Evolutionary conservation across 2,329 filamentous ascomycete genomes (phyloP), one percentile per base, ranked within the genome.

Genomic region (Hymenoscyphus fraxineus): DNA sequence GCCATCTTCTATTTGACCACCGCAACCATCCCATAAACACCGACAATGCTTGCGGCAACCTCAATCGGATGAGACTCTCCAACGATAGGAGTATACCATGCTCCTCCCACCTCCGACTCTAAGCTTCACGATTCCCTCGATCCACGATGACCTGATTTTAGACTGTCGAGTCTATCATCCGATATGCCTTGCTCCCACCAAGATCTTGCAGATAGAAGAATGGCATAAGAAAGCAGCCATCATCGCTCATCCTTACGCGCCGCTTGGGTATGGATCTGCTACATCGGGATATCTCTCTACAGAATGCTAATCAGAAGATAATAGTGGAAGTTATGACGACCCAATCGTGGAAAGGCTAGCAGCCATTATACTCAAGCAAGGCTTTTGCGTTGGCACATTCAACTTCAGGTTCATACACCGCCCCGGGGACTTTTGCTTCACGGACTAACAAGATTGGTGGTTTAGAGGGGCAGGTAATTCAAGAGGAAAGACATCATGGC

Each of bases 241-340:
- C 3, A 79, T 98, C 47, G 93, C 93, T 13, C 95, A 98, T 76
- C 94, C 95, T 0, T 98, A 98, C 74, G 92, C 92, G 40, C 88
- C 92, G 0, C 80, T 98, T 60, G 95, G 95, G 62, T 64, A 47
- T 32, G 61, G 19, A n/a, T 27, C n/a, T 16, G 7, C 16, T 19
- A 15, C 16, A 3, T 7, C 44, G 31, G 27, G 13, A 22, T 15
- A 3, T n/a, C 6, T 38, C 35, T 16, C 22, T 16, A 59, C 12
- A 4, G 95, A 94, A 5, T n/a, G 44, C 61, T 63, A 59, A 63
- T 19, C 35, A 10, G 10, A 6, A 38, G 1, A 81, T 85, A n/a
- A 80, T 86, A 9, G 78, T 90, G 2, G 86, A 85, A 0, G 68
- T 60, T 79, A 80, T 67, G 16, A 64, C 41, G 63, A 65, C 31